Percentiles rank a stretch among this genome's conserved stretches.
These are phyloP conservation scores for Castanospermum australe DNA, from an alignment of 306 rosid genomes.

Conservation along the genomic window DNA sequence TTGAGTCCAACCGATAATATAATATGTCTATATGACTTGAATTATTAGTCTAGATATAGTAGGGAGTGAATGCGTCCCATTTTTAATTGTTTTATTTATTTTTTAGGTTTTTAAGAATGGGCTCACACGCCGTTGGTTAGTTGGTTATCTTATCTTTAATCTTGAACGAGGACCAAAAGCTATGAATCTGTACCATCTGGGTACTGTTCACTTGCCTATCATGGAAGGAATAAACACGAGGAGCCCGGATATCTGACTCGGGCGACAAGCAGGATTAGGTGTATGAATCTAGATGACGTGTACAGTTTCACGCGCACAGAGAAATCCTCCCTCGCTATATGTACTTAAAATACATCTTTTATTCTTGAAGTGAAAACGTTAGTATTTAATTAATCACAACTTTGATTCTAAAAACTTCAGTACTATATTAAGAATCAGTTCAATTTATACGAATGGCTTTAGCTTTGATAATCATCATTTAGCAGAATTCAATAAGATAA, in stretches of 20 bases:
- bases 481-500: too few species aligned
- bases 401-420: not conserved
- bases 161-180: not conserved
- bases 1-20: too few species aligned
- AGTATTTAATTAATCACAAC: too few species aligned
- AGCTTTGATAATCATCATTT: not conserved
- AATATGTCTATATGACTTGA: not conserved
- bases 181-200: not conserved
- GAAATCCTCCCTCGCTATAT: too few species aligned
- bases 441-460: not conserved
- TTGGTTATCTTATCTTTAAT: not conserved
- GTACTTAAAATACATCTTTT: too few species aligned
- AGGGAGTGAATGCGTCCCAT: not conserved
- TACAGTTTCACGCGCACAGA: too few species aligned
- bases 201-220: constrained; percentile 17
- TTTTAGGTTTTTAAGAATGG: not conserved
- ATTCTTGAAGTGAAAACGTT: too few species aligned
- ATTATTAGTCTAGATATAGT: constrained; percentile 12
- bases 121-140: not conserved
- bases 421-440: not conserved
- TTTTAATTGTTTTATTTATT: not conserved
- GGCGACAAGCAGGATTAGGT: not conserved
- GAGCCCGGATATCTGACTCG: not conserved
- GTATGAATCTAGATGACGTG: not conserved
- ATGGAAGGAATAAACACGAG: constrained; percentile 4